Conservation (phyloP, 106 monocot species). For the Dactylorhiza incarnata region DNA sequence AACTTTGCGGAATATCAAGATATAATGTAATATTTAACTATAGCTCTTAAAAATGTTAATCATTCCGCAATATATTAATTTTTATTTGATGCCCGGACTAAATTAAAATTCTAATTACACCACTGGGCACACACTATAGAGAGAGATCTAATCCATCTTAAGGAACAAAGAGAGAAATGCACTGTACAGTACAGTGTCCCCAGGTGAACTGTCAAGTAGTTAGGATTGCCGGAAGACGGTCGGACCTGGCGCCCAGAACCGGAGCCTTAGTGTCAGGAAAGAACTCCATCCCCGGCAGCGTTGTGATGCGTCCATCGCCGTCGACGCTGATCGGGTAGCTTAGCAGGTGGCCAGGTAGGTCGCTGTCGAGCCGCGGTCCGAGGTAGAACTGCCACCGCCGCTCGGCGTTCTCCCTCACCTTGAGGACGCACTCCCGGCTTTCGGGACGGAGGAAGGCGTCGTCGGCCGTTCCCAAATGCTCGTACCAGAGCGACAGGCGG, state of each 20-base stretch:
- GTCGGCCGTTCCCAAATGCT: constrained; percentile 32
- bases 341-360: constrained; percentile 12
- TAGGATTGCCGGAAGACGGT: constrained; percentile 15
- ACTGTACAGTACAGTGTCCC: no score
- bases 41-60: no score
- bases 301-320: not conserved
- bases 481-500: constrained; percentile 43
- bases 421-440: constrained; percentile 13
- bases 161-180: no score
- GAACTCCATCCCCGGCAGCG: constrained; percentile 5
- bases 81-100: no score
- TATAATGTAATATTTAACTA: no score
- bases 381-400: constrained; percentile 8
- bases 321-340: constrained; percentile 16
- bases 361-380: not conserved
- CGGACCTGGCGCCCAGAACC: constrained; percentile 20
- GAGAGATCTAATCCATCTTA: no score
- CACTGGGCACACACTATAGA: no score
- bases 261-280: constrained; percentile 23
- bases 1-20: no score
- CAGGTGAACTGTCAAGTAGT: constrained; percentile 11
- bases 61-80: no score
- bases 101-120: no score
- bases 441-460: constrained; percentile 13
- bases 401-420: constrained; percentile 13